Percentiles rank a stretch among this genome's conserved stretches.
Evolutionary conservation across 2,329 filamentous ascomycete species (phyloP).

Genomic region (Fusarium chaquense): DNA sequence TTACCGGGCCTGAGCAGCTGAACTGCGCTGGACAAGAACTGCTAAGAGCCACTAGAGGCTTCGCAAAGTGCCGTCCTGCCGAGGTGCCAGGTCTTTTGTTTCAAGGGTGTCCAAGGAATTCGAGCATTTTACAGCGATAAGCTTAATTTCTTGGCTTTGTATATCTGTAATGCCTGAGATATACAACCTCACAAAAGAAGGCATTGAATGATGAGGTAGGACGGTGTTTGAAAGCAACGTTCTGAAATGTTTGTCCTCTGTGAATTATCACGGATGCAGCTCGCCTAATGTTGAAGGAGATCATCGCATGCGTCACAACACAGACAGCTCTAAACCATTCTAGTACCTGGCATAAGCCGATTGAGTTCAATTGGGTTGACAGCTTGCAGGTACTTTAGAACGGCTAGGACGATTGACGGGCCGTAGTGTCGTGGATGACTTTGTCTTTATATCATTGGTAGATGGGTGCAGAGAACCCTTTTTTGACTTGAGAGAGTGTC

Average conservation of each 20-base stretch:
- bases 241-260: background rate
- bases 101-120: background rate
- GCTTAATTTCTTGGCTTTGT: background rate
- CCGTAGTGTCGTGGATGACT: background rate
- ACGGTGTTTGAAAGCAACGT: background rate
- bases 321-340: background rate
- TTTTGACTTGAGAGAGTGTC: too few relatives aligned
- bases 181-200: background rate
- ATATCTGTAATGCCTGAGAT: background rate
- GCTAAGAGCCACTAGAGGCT: conserved; percentile 39
- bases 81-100: conserved; percentile 2
- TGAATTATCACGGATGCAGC: conserved; percentile 27
- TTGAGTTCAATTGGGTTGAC: background rate
- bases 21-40: conserved; percentile 17
- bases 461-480: background rate
- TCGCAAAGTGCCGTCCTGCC: conserved; percentile 36
- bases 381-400: background rate
- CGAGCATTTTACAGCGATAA: background rate
- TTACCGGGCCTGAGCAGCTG: conserved; percentile 31
- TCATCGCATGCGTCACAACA: background rate
- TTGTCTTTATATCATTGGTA: conserved; percentile 8
- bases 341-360: background rate
- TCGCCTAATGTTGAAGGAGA: conserved; percentile 24
- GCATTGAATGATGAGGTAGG: background rate
- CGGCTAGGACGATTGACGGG: background rate